phyloP scores from a whole-genome alignment of 202 grass and related monocot genomes.

The Hordeum pubiflorum region DNA sequence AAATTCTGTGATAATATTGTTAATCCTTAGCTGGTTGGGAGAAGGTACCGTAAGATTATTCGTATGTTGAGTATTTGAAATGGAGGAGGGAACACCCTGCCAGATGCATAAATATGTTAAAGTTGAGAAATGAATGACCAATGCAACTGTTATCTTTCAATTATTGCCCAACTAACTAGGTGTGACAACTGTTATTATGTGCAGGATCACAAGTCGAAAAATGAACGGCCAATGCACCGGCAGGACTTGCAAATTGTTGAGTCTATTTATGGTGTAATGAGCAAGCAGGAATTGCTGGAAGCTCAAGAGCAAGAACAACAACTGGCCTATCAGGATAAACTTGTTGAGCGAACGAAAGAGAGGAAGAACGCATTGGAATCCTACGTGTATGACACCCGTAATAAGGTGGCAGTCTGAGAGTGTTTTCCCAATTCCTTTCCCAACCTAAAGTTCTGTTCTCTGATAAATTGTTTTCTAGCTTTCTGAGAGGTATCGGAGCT shows the following conservation, averaged over 20 bases:
- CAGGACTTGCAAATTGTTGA: conserved; percentile 52
- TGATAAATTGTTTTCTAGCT: conserved; percentile 50
- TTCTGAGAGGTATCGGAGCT: conserved; percentile 82
- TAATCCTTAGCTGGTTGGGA: not conserved
- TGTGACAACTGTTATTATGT: conserved; percentile 24
- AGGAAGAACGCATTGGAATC: conserved; percentile 88
- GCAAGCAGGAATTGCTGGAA: conserved; percentile 51
- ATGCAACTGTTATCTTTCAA: not conserved
- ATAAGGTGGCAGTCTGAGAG: conserved; percentile 52
- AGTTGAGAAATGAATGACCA: not conserved
- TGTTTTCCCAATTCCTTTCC: conserved; percentile 8
- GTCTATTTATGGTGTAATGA: conserved; percentile 62
- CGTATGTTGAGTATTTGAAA: conserved; percentile 13
- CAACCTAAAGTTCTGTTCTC: conserved; percentile 1
- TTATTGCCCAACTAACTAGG: conserved; percentile 9
- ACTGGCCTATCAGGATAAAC: conserved; percentile 72
- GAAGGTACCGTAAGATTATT: conserved; percentile 3
- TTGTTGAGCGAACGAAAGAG: conserved; percentile 83
- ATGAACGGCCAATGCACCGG: conserved; percentile 33
- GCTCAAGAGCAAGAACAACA: conserved; percentile 73
- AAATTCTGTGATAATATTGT: not conserved
- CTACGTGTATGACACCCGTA: conserved; percentile 88
- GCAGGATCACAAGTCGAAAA: conserved; percentile 45
- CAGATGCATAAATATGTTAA: not conserved
- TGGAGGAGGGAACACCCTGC: not conserved